phyloP scores from a whole-genome alignment of 1,284 basidiomycete genomes.

The Bondarzewia mesenterica region DNA sequence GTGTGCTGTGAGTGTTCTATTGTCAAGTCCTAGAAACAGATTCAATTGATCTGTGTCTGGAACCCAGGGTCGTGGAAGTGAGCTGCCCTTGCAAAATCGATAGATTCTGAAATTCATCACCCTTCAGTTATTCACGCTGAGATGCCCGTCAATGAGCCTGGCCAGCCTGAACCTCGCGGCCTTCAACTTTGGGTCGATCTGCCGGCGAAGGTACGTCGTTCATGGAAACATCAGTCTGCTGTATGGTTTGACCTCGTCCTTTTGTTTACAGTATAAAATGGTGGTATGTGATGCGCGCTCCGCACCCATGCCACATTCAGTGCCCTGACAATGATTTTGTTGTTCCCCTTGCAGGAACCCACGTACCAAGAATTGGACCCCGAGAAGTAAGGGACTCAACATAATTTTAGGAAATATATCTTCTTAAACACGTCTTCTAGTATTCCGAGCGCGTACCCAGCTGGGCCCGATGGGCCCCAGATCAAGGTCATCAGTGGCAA shows the following conservation, averaged over 20 bases:
- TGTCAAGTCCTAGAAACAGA: too few species aligned
- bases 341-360: constrained; percentile 48
- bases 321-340: too few species aligned
- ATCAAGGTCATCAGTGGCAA: constrained; percentile 88
- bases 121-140: constrained; percentile 69
- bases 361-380: constrained; percentile 72
- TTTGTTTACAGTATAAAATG: constrained; percentile 64
- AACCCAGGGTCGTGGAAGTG: constrained; percentile 32
- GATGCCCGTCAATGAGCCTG: constrained; percentile 78
- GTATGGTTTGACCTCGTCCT: background rate
- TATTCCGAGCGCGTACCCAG: constrained; percentile 67
- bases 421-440: constrained; percentile 26
- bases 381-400: constrained; percentile 42
- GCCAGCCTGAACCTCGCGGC: constrained; percentile 65
- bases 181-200: constrained; percentile 95
- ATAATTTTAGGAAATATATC: too few species aligned
- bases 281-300: constrained; percentile 55
- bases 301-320: too few species aligned
- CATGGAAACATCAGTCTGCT: too few species aligned
- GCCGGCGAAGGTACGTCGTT: constrained; percentile 53
- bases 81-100: constrained; percentile 12
- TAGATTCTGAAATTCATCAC: background rate
- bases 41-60: background rate
- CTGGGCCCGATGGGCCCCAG: constrained; percentile 60
- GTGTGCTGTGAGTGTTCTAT: constrained; percentile 63